Evolutionary conservation across 352 stramenopile genomes (phyloP).

Genomic region (Pythium myriotylum): DNA sequence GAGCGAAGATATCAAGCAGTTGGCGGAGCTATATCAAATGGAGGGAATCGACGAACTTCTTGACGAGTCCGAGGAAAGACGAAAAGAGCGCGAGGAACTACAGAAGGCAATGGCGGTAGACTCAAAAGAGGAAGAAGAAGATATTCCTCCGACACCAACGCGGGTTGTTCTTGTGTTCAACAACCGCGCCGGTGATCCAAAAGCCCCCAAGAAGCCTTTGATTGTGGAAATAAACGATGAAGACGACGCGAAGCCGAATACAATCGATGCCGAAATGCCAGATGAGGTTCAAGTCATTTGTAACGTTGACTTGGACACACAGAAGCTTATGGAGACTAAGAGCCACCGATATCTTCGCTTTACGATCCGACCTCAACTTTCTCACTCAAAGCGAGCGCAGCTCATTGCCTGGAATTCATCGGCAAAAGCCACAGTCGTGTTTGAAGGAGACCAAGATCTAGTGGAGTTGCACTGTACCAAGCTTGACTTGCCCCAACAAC

Average conservation of each 20-base stretch:
- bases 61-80: constrained; percentile 35
- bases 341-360: constrained; percentile 68
- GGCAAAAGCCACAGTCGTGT: constrained; percentile 43
- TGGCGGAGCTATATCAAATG: constrained; percentile 82
- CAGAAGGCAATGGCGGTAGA: constrained; percentile 3
- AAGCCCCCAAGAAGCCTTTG: constrained; percentile 33
- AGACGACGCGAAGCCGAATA: background rate
- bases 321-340: constrained; percentile 60
- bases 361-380: constrained; percentile 27
- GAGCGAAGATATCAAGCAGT: constrained; percentile 58
- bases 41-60: constrained; percentile 79
- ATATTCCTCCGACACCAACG: constrained; percentile 24
- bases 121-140: constrained; percentile 18
- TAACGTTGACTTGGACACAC: constrained; percentile 41
- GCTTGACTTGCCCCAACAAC: constrained; percentile 42
- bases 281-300: constrained; percentile 41
- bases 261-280: background rate
- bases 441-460: constrained; percentile 5
- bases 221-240: constrained; percentile 68
- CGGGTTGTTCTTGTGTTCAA: constrained; percentile 50
- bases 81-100: constrained; percentile 13
- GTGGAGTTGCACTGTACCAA: constrained; percentile 43
- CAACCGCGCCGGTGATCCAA: constrained; percentile 23
- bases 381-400: background rate
- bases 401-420: constrained; percentile 41